These are phyloP conservation scores for Dipteronia sinensis DNA, from an alignment of 345 rosid genomes.

Conservation along the genomic window DNA sequence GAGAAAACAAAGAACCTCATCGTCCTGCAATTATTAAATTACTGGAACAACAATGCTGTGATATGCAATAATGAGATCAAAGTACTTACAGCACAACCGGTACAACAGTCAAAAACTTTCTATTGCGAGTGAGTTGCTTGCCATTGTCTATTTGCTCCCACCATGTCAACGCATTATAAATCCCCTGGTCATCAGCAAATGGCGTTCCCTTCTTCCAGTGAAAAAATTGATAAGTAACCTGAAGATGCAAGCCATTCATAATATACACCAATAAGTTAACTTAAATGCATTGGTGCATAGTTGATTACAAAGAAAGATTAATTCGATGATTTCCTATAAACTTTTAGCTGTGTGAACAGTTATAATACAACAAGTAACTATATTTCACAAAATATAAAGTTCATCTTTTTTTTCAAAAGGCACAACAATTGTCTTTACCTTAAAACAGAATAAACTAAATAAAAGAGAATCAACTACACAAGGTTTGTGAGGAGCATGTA, in stretches of 20 bases:
- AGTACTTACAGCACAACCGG: constrained; percentile 77
- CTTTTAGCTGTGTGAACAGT: background rate
- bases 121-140: constrained; percentile 81
- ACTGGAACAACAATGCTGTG: background rate
- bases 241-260: constrained; percentile 20
- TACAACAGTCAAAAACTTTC: constrained; percentile 76
- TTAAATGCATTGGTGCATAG: background rate
- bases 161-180: constrained; percentile 75
- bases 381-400: background rate
- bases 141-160: constrained; percentile 87
- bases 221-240: constrained; percentile 74
- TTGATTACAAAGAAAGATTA: background rate
- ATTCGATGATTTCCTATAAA: background rate
- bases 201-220: constrained; percentile 91
- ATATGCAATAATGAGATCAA: background rate
- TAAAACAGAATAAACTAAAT: background rate
- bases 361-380: background rate
- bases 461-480: background rate
- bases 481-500: background rate
- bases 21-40: background rate
- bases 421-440: background rate
- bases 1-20: background rate
- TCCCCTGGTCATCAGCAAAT: constrained; percentile 74
- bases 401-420: background rate
- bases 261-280: constrained; percentile 9